Evolutionary conservation across 2,329 filamentous ascomycete genomes (phyloP), one percentile per base, ranked within the genome.

Genomic region (Aureobasidium sp.): DNA sequence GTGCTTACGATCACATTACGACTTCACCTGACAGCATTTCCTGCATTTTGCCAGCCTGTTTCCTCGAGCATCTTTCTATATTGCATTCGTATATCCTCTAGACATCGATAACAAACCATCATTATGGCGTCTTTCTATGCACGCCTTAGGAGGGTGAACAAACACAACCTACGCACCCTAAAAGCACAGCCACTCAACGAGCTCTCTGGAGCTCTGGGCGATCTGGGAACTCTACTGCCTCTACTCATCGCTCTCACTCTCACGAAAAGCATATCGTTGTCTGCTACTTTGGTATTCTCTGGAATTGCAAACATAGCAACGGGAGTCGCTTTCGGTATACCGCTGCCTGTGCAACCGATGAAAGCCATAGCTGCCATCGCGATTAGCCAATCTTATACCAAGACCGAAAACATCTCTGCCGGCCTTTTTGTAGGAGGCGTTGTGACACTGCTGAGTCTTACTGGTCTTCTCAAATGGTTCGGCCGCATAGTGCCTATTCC

Each of bases 321-420:
- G 0, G 94, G 93, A 20, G 71, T 87, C 1, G 75, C 87, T 36
- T 97, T 97, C 70, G 93, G 93, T 7, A 88, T 97, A 44, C 93
- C 93, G 2, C 77, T 97, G 3, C 92, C 92, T 0, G 91, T 97
- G 0, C 92, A 97, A 76, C 92, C 92, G 0, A 88, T 88, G 86
- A 88, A 88, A 81, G 92, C 93, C 41, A 95, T 97, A 64, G 92
- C 92, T 6, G 90, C 92, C 0, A 89, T 95, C 0, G 90, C 91
- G n/a, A 90, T 97, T 63, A 81, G 87, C 7, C 81, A 84, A 12
- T 79, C 78, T 34, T 86, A 90, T 66, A 84, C 84, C 0, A 80
- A 86, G 20, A 83, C 84, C 52, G 83, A 91, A 66, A 92, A 89
- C 45, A 84, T 90, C n/a, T 88, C 89, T 0, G 91, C 91, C 1